Conservation (phyloP, 2,329 filamentous ascomycete species). For the Proliferodiscus dingleyae region DNA sequence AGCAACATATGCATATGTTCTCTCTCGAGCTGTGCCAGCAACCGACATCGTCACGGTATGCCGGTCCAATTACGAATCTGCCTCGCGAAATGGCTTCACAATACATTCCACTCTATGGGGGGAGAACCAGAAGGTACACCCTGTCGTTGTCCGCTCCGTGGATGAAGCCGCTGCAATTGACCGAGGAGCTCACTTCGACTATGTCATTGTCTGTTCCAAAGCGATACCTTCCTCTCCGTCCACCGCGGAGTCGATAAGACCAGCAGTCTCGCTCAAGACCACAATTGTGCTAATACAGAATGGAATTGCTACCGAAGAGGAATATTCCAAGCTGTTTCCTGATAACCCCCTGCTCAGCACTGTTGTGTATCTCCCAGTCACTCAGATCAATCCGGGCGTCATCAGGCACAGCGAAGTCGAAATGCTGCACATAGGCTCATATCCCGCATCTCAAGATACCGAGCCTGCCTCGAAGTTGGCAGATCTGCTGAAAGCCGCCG, state of each 20-base stretch:
- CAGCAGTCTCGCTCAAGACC: conserved; percentile 39
- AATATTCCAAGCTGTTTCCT: conserved; percentile 46
- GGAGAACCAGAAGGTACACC: no score
- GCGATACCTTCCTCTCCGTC: conserved; percentile 17
- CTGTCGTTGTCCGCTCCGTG: conserved; percentile 12
- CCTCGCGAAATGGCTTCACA: conserved; percentile 1
- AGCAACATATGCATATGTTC: conserved; percentile 28
- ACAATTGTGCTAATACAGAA: conserved; percentile 58
- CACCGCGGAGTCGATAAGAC: conserved; percentile 17
- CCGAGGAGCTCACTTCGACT: conserved; percentile 14
- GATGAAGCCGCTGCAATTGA: conserved; percentile 13
- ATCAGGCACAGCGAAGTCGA: conserved; percentile 48
- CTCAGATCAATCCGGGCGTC: conserved; percentile 44
- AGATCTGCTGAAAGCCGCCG: conserved; percentile 33
- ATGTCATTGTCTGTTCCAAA: conserved; percentile 19
- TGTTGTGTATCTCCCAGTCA: conserved; percentile 48
- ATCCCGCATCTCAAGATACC: conserved; percentile 10
- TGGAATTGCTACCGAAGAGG: conserved; percentile 55
- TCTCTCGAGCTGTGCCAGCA: conserved; percentile 23
- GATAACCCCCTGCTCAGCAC: conserved; percentile 48
- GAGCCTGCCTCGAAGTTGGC: conserved; percentile 9
- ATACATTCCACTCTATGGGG: no score
- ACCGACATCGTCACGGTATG: conserved; percentile 30
- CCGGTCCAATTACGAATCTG: conserved; percentile 30
- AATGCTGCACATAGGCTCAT: conserved; percentile 45